Evolutionary conservation across 306 rosid species (phyloP).

Genomic region (Erythrophleum fordii): DNA sequence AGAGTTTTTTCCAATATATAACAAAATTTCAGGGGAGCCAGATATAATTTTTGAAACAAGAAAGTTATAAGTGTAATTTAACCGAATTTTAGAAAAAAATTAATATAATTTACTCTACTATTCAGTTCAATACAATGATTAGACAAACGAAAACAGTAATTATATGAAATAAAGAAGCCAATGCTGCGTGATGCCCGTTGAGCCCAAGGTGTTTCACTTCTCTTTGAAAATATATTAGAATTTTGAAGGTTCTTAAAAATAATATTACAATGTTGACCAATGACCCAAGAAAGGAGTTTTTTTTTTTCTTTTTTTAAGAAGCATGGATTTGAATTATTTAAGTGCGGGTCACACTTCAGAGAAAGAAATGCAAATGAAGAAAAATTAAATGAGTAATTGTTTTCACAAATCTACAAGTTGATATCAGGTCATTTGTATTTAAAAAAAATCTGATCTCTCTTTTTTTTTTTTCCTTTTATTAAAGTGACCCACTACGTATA

Average conservation of each 20-base stretch:
- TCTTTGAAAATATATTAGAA: not conserved
- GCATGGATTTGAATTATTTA: too few relatives aligned
- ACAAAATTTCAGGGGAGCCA: not conserved
- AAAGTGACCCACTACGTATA: too few relatives aligned
- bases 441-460: too few relatives aligned
- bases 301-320: not conserved
- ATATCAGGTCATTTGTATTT: too few relatives aligned
- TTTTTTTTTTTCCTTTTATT: too few relatives aligned
- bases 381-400: too few relatives aligned
- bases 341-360: not conserved
- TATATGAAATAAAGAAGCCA: not conserved
- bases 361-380: not conserved
- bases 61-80: not conserved
- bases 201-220: not conserved
- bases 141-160: not conserved
- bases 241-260: not conserved
- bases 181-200: not conserved
- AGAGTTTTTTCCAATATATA: not conserved
- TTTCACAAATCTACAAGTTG: too few relatives aligned
- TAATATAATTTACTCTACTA: not conserved
- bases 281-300: not conserved
- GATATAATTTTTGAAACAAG: not conserved
- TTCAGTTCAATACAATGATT: not conserved
- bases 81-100: too few relatives aligned
- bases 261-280: not conserved